Evolutionary conservation across 768 basidiomycete species (phyloP).

Genomic region (Amanita inopinata): DNA sequence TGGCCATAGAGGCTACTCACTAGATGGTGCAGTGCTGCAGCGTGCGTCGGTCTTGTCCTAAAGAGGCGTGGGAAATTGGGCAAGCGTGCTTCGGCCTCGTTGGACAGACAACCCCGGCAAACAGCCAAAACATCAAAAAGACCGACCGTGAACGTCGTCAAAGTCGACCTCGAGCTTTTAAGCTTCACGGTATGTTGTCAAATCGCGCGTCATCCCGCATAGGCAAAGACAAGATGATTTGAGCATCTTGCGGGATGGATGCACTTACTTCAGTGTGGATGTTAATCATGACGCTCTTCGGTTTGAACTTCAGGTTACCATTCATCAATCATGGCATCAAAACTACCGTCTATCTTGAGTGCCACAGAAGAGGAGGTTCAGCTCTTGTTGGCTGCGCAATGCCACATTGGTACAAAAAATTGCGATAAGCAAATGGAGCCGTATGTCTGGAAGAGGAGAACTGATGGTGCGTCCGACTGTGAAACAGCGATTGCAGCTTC

Average conservation of each 20-base stretch:
- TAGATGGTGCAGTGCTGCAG: too few relatives aligned
- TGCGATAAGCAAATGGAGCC: slow-evolving; percentile 99
- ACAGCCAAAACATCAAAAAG: slow-evolving; percentile 27
- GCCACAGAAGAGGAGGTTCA: slow-evolving; percentile 98
- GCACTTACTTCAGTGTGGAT: slow-evolving; percentile 24
- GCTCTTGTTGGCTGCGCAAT: slow-evolving; percentile 89
- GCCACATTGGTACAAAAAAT: slow-evolving; percentile 97
- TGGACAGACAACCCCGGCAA: slow-evolving; percentile 22
- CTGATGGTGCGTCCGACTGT: slow-evolving; percentile 63
- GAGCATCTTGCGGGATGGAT: slow-evolving; percentile 33
- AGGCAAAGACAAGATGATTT: slow-evolving; percentile 24
- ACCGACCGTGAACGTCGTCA: slow-evolving; percentile 35
- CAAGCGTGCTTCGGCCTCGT: slow-evolving; percentile 21
- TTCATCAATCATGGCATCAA: slow-evolving; percentile 56
- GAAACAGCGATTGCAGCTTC: background rate
- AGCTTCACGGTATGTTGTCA: slow-evolving; percentile 36
- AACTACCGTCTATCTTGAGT: slow-evolving; percentile 87
- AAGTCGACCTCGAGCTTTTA: slow-evolving; percentile 29
- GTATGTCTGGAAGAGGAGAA: slow-evolving; percentile 95
- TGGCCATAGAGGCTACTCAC: too few relatives aligned
- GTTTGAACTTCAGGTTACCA: slow-evolving; percentile 21
- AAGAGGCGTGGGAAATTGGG: slow-evolving; percentile 25
- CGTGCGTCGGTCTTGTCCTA: background rate
- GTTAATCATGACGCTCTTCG: slow-evolving; percentile 19
- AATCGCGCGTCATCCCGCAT: slow-evolving; percentile 11